Percentiles rank a stretch among this genome's conserved stretches.
These are phyloP conservation scores for Trypanosoma brucei DNA, from an alignment of 208 protist species.

Conservation along the genomic window DNA sequence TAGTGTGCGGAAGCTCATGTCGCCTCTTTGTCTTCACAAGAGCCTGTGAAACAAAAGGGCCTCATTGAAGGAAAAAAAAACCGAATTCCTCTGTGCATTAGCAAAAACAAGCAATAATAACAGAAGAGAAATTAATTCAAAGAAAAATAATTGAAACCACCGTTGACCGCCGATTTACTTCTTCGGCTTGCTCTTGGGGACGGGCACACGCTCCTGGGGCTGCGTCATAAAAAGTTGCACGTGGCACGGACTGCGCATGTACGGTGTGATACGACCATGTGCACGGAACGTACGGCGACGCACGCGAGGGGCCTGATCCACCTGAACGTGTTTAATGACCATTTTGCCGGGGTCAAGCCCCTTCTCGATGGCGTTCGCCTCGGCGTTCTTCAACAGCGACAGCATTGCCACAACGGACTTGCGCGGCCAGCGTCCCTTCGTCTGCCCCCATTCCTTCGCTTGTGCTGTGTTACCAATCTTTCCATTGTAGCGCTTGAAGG, in stretches of 20 bases:
- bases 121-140: constrained; percentile 19
- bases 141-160: constrained; percentile 16
- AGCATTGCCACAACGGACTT: constrained; percentile 92
- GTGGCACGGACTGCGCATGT: constrained; percentile 91
- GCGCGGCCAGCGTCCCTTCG: constrained; percentile 91
- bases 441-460: constrained; percentile 90
- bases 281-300: constrained; percentile 94
- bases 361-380: constrained; percentile 88
- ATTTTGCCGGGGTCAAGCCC: constrained; percentile 90
- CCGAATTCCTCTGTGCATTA: no score
- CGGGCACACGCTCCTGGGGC: constrained; percentile 78
- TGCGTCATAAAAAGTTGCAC: constrained; percentile 73
- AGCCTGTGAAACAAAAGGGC: no score
- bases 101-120: constrained; percentile 10
- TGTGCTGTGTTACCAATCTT: constrained; percentile 90
- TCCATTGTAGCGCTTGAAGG: constrained; percentile 92
- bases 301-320: constrained; percentile 86
- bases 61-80: no score
- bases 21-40: no score
- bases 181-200: constrained; percentile 77
- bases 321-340: constrained; percentile 91
- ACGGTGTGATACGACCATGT: constrained; percentile 92
- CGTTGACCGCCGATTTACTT: constrained; percentile 42
- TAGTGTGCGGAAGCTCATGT: no score
- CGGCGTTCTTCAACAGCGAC: constrained; percentile 92